phyloP scores from a whole-genome alignment of 2,329 filamentous ascomycete genomes.

The Exophiala viscosa region DNA sequence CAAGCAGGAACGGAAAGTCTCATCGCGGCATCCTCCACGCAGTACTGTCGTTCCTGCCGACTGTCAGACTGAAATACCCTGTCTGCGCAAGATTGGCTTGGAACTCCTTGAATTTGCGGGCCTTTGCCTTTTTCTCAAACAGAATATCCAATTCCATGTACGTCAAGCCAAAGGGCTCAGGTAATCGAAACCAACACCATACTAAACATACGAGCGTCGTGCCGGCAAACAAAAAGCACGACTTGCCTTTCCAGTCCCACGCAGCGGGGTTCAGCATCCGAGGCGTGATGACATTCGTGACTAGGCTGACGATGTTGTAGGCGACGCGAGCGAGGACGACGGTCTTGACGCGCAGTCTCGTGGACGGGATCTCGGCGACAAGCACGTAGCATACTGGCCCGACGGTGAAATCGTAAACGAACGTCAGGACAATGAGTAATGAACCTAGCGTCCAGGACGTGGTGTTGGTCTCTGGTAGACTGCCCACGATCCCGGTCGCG shows the following conservation, averaged over 20 bases:
- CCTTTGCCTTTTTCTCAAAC: constrained; percentile 38
- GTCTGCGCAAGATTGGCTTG: constrained; percentile 28
- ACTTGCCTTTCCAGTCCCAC: constrained; percentile 40
- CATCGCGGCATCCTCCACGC: constrained; percentile 19
- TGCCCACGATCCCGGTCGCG: constrained; percentile 35
- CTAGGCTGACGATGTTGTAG: constrained; percentile 50
- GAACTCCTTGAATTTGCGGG: constrained; percentile 34
- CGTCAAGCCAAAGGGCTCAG: constrained; percentile 40
- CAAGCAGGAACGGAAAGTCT: neutral
- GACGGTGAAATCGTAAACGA: constrained; percentile 53
- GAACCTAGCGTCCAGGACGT: constrained; percentile 37
- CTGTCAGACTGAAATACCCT: constrained; percentile 26
- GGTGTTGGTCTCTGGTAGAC: constrained; percentile 35
- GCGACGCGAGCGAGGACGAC: constrained; percentile 49
- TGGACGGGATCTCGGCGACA: constrained; percentile 53
- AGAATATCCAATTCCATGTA: constrained; percentile 43
- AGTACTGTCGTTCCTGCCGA: constrained; percentile 10
- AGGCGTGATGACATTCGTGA: constrained; percentile 38
- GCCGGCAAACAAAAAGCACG: constrained; percentile 40
- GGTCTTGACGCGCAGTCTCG: constrained; percentile 51
- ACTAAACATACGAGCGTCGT: constrained; percentile 35
- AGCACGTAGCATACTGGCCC: constrained; percentile 53
- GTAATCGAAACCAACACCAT: constrained; percentile 41
- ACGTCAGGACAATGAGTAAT: constrained; percentile 50
- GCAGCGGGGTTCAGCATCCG: constrained; percentile 34